These are phyloP conservation scores for Aspergillus pseudonomiae DNA, from an alignment of 2,329 filamentous ascomycete genomes.

Conservation along the genomic window DNA sequence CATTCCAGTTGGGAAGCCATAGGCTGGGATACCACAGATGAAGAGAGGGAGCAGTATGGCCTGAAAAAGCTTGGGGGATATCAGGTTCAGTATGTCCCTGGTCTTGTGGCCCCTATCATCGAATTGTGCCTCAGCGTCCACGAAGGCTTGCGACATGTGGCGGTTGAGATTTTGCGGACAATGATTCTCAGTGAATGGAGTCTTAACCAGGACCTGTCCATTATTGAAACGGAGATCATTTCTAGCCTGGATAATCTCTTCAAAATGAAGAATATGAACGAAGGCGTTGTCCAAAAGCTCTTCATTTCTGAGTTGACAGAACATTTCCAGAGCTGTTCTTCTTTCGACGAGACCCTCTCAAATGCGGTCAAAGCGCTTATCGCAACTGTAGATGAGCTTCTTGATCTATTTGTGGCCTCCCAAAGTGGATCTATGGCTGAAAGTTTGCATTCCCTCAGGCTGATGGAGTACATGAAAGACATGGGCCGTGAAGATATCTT, in stretches of 20 bases:
- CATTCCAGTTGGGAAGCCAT: constrained; percentile 90
- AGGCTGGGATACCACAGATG: constrained; percentile 86
- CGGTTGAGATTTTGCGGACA: constrained; percentile 89
- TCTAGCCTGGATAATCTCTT: constrained; percentile 89
- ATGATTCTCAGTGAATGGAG: constrained; percentile 99
- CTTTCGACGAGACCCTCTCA: constrained; percentile 73
- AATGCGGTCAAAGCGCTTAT: constrained; percentile 77
- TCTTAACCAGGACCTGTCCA: constrained; percentile 84
- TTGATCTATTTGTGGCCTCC: constrained; percentile 88
- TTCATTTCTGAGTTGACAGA: constrained; percentile 85
- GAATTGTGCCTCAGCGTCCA: constrained; percentile 95
- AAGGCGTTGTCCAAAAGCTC: constrained; percentile 87
- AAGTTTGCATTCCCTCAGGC: constrained; percentile 82
- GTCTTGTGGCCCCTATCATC: constrained; percentile 86
- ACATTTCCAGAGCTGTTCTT: constrained; percentile 72
- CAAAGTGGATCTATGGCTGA: constrained; percentile 75
- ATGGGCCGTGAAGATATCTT: constrained; percentile 98
- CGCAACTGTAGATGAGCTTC: constrained; percentile 81
- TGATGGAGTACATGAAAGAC: constrained; percentile 96
- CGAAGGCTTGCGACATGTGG: constrained; percentile 83
- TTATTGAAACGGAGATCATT: constrained; percentile 95
- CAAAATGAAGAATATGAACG: constrained; percentile 83
- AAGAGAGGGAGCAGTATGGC: constrained; percentile 77
- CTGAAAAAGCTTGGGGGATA: constrained; percentile 89
- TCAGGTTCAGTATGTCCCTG: constrained; percentile 96